Base-by-base conservation (phyloP, 495 filamentous ascomycete genomes). In the Geopyxis carbonaria region DNA sequence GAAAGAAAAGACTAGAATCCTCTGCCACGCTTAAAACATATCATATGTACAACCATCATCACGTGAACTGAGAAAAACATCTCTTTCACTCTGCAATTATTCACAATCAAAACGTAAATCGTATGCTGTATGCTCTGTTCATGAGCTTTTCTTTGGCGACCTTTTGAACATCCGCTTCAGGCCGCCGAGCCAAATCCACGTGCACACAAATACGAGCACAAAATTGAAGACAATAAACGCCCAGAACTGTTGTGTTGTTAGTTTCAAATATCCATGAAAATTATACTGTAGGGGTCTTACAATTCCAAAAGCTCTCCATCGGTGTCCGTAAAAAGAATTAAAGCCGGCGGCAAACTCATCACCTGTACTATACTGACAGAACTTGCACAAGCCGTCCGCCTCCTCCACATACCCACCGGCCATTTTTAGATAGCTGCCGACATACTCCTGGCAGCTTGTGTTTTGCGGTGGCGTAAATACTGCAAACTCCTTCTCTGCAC, bases 301-400 rank as follows among this genome's bases (percentile, higher is more conserved):
- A 56, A 73, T 60, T 30, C 64, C 75, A 42, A 69, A 72, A 49
- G 75, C 57, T 22, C 70, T 59, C 77, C 76, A 80, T 34, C 72
- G 73, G 41, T 75, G 50, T 1, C 47, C 57, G 35, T 70, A 73
- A 13, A 47, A 64, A 7, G 68, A 48, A 38, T 69, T 66, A 48
- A 72, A 67, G 16, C 58, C 50, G 9, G 61, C 46, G 44, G 75
- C 58, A 44, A 69, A 81, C 30, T 69, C 60, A 45, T 69, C 63
- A 0, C 75, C 76, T 30, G 28, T 61, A 2, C 57, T 57, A 47
- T 68, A 78, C 43, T 69, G 66, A 45, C 78, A 83, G 38, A 69
- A 76, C n/a, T 62, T 51, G 46, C 78, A 83, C 11, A 64, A 48
- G 2, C 58, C 59, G 5, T 49, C 59, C 8, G 53, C 59, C 19